Base-by-base conservation (phyloP, 129 eudicot species). In the Tanacetum coccineum region DNA sequence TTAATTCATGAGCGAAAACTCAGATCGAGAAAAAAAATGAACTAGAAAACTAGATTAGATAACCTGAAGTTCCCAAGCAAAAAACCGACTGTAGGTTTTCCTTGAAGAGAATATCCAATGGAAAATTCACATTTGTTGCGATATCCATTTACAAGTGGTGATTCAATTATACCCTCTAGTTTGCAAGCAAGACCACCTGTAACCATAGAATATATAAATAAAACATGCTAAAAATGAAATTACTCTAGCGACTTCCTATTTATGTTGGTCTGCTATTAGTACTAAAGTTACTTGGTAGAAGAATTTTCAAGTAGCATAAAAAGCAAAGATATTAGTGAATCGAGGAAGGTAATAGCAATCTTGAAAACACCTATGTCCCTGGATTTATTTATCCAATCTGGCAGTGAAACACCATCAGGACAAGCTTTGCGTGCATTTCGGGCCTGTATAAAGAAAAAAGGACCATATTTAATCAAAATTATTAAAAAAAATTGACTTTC, bases 81-180 rank as follows among this genome's bases (percentile, higher is more conserved):
- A 80, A 92, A 92, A 0, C 98, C 98, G 39, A 86, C 98, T 22
- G 98, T 88, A 47, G 81, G 81, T 70, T 82, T 92, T 12, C 89
- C 94, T 9, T 81, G 85, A 49, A 76, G 75, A 51, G 98, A 92
- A 73, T 82, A 81, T 78, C 98, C 98, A 54, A 88, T 88, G 36
- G 96, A 85, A 78, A 92, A 92, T 72, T 92, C 98, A 58, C 98
- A 92, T 80, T 88, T 92, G 84, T 92, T 92, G 45, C 98, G 89
- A 44, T 92, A 92, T 48, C 98, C 98, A 72, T 86, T 81, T 48
- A 86, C 77, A 63, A 92, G 81, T 17, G 98, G 98, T 54, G 98
- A 88, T 46, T 85, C 96, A 76, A 88, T 58, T 80, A 92, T 88
- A 21, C 98, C 98, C 83, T 88, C 98, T 47, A 92, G 68, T 55